Evolutionary conservation across 2,329 filamentous ascomycete genomes (phyloP).

Genomic region (Trichophyton mentagrophytes): DNA sequence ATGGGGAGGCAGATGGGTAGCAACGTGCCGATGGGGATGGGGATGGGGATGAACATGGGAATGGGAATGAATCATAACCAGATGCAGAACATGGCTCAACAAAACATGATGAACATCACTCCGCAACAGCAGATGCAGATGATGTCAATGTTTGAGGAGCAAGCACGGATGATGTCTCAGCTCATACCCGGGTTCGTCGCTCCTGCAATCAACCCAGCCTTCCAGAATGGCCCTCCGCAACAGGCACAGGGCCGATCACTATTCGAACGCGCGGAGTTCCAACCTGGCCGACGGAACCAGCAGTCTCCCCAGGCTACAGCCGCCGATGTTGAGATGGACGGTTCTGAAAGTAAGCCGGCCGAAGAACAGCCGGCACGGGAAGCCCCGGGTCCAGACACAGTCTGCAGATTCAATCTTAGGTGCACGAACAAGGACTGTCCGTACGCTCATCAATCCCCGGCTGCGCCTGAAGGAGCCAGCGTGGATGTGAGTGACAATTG

Average conservation of each 20-base stretch:
- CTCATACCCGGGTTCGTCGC: conserved; percentile 46
- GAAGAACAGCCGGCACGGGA: conserved; percentile 21
- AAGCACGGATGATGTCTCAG: conserved; percentile 74
- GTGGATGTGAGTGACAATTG: conserved; percentile 73
- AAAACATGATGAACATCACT: conserved; percentile 45
- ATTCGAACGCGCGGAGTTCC: conserved; percentile 55
- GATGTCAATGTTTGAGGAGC: conserved; percentile 69
- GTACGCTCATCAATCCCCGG: conserved; percentile 89
- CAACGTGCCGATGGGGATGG: conserved; percentile 21
- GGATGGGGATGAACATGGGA: conserved; percentile 30
- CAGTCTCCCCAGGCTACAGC: conserved; percentile 11
- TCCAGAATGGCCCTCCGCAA: conserved; percentile 34
- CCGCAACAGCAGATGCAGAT: conserved; percentile 60
- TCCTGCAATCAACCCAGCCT: conserved; percentile 42
- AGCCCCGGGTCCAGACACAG: conserved; percentile 48
- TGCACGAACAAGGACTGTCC: conserved; percentile 85
- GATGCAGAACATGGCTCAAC: conserved; percentile 29
- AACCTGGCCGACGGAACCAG: conserved; percentile 17
- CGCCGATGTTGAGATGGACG: conserved; percentile 20
- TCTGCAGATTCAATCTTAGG: conserved; percentile 80
- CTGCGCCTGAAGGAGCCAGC: conserved; percentile 61
- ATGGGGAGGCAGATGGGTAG: conserved; percentile 30
- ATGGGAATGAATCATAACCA: conserved; percentile 17
- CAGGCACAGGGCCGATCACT: conserved; percentile 47
- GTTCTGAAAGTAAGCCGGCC: conserved; percentile 29